phyloP scores from a whole-genome alignment of 306 rosid genomes.

The Inga oerstediana region DNA sequence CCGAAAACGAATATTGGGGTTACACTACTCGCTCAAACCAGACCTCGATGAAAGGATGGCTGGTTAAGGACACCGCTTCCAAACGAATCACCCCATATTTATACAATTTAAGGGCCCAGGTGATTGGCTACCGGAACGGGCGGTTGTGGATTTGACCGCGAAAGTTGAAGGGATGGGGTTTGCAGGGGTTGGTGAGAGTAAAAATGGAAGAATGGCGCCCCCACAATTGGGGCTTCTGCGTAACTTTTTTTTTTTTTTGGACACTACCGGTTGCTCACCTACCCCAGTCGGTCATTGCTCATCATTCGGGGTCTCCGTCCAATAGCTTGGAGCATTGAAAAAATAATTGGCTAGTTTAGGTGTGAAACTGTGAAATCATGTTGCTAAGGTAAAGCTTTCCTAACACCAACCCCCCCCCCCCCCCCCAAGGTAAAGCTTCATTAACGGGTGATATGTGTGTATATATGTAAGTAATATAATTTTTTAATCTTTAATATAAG shows the following conservation, averaged over 20 bases:
- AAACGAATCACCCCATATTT: background rate
- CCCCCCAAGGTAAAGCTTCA: no score
- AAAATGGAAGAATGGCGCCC: background rate
- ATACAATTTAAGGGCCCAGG: background rate
- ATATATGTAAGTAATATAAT: no score
- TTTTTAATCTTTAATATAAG: no score
- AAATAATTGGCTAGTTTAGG: no score
- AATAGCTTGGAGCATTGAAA: background rate
- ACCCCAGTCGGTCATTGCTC: slow-evolving; percentile 38
- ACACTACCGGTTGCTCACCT: slow-evolving; percentile 52
- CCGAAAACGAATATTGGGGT: background rate
- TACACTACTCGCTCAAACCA: background rate
- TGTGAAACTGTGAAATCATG: no score
- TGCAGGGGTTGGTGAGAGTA: slow-evolving; percentile 43
- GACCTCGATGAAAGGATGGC: background rate
- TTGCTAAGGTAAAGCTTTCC: no score
- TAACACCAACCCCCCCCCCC: no score
- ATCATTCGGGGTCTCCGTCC: background rate
- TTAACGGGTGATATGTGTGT: no score
- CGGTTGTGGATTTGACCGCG: background rate
- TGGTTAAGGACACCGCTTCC: background rate
- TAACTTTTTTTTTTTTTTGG: no score
- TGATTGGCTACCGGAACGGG: background rate
- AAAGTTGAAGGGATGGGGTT: background rate
- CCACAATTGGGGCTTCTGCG: background rate